Conservation (phyloP, 352 stramenopile genomes). For the Phytopythium helicoides region DNA sequence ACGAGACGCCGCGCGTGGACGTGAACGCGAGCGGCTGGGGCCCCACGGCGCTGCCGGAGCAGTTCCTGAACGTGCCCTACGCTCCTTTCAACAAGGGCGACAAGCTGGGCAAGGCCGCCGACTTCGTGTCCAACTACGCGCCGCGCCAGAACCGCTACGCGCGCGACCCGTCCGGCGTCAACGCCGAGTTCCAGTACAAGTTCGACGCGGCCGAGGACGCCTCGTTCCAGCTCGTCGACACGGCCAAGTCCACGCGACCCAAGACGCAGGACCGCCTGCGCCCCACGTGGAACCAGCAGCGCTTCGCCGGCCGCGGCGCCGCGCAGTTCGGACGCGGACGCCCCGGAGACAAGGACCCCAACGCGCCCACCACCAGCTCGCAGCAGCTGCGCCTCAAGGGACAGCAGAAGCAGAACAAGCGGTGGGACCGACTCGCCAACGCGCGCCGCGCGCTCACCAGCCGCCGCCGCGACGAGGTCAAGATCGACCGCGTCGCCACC, state of each 20-base stretch:
- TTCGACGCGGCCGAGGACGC: conserved; percentile 90
- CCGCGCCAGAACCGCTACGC: conserved; percentile 45
- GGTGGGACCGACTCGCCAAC: conserved; percentile 77
- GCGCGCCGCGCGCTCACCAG: conserved; percentile 64
- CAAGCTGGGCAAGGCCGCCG: conserved; percentile 92
- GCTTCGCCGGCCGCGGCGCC: conserved; percentile 59
- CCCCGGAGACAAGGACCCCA: too few relatives aligned
- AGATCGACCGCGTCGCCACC: conserved; percentile 80
- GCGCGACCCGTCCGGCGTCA: conserved; percentile 82
- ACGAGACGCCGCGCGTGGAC: conserved; percentile 73
- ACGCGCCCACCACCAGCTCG: conserved; percentile 39
- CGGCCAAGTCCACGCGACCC: conserved; percentile 80
- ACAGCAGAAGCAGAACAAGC: conserved; percentile 87
- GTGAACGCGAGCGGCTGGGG: conserved; percentile 85
- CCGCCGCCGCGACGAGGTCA: conserved; percentile 66
- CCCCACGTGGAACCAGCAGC: conserved; percentile 86
- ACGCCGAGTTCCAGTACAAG: conserved; percentile 95
- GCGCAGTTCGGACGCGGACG: conserved; percentile 38
- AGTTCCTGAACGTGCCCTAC: conserved; percentile 94
- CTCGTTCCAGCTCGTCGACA: conserved; percentile 94
- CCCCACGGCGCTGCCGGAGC: conserved; percentile 79
- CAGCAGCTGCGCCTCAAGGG: conserved; percentile 78
- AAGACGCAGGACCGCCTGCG: conserved; percentile 78
- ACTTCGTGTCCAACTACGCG: conserved; percentile 89
- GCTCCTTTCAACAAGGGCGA: conserved; percentile 95